phyloP scores from a whole-genome alignment of 2,329 filamentous ascomycete species.

The Fusarium algeriense region DNA sequence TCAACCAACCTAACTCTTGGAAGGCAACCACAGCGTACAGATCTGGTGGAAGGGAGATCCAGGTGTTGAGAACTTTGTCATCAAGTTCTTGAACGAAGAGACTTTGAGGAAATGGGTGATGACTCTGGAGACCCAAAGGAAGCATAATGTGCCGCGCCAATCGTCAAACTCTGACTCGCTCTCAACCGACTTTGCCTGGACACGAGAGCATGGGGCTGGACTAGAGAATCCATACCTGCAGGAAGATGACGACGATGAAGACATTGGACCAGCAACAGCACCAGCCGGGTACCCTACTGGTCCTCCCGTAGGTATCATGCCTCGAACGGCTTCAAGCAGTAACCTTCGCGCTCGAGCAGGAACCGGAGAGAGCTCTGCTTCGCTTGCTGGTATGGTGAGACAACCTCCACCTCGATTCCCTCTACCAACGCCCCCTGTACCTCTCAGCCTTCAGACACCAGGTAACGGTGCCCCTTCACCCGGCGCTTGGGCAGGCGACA shows the following conservation, averaged over 20 bases:
- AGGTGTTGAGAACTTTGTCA: constrained; percentile 94
- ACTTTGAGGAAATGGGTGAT: constrained; percentile 92
- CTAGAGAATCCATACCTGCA: constrained; percentile 86
- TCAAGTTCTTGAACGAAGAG: constrained; percentile 92
- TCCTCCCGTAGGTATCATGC: constrained; percentile 45
- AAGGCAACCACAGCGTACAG: constrained; percentile 93
- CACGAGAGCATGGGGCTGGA: constrained; percentile 72
- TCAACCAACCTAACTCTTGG: constrained; percentile 45
- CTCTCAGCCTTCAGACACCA: constrained; percentile 78
- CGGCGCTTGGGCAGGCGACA: constrained; percentile 74
- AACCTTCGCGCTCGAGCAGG: constrained; percentile 82
- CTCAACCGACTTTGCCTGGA: constrained; percentile 84
- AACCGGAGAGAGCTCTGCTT: constrained; percentile 76
- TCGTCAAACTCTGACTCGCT: constrained; percentile 60
- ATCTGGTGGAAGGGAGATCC: constrained; percentile 99
- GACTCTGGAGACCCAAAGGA: constrained; percentile 82
- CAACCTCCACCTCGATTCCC: constrained; percentile 80
- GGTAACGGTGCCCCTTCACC: constrained; percentile 67
- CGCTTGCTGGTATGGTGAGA: constrained; percentile 67
- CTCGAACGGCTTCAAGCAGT: constrained; percentile 71
- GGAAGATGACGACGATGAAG: constrained; percentile 69
- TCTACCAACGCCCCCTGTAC: constrained; percentile 66
- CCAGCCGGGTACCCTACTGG: constrained; percentile 53
- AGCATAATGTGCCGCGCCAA: constrained; percentile 66
- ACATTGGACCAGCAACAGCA: constrained; percentile 56